Conservation (phyloP, 1,284 basidiomycete species). For the Sporisorium sorghi region DNA sequence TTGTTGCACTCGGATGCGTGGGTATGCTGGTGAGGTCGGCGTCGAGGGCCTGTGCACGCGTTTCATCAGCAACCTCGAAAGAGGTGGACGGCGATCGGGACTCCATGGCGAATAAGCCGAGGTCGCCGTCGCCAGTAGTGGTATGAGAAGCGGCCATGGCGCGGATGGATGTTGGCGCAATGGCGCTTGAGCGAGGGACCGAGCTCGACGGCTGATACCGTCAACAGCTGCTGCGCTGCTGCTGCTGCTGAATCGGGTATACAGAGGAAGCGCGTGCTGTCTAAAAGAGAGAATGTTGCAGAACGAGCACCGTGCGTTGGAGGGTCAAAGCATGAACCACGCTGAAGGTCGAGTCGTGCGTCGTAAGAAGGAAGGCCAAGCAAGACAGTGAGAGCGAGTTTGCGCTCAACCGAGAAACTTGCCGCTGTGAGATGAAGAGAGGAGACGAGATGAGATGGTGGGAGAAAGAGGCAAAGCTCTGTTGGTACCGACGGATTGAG, state of each 20-base stretch:
- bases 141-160: conserved; percentile 16
- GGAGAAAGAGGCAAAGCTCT: not conserved
- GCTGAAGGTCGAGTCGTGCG: not conserved
- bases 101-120: conserved; percentile 42
- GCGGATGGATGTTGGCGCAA: not conserved
- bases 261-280: not conserved
- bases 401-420: not conserved
- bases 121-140: conserved; percentile 40
- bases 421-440: not conserved
- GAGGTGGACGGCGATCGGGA: conserved; percentile 39
- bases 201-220: not conserved
- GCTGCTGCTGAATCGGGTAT: not conserved
- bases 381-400: not conserved
- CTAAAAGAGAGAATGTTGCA: not conserved
- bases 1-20: conserved; percentile 10
- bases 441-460: conserved; percentile 1
- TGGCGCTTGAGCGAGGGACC: not conserved
- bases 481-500: not conserved
- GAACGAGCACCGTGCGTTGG: not conserved
- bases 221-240: not conserved
- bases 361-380: not conserved
- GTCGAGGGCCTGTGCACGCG: not conserved
- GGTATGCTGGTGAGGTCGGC: conserved; percentile 15
- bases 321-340: not conserved
- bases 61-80: conserved; percentile 15